These are phyloP conservation scores for Ogataea glucozyma DNA, from an alignment of 805 yeast genomes.

Conservation along the genomic window DNA sequence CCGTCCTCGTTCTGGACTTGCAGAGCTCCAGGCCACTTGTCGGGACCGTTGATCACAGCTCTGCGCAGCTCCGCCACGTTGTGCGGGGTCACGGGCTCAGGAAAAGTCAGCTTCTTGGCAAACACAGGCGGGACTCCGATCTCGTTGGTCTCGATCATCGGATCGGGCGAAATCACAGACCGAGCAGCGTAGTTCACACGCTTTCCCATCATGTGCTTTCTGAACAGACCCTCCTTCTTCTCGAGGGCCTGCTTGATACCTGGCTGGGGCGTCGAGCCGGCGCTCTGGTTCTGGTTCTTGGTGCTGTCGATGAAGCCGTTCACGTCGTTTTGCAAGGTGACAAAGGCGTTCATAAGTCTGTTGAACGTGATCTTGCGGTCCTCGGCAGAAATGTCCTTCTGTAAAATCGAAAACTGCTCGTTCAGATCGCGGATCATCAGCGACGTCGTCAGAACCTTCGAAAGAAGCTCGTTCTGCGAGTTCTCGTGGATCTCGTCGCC, in stretches of 20 bases:
- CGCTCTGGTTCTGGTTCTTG: constrained; percentile 71
- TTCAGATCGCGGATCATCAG: constrained; percentile 84
- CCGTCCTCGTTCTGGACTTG: constrained; percentile 97
- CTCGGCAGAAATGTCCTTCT: constrained; percentile 61
- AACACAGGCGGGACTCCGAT: constrained; percentile 99
- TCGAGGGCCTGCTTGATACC: constrained; percentile 98
- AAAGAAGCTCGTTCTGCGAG: constrained; percentile 83
- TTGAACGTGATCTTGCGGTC: constrained; percentile 79
- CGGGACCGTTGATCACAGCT: constrained; percentile 97
- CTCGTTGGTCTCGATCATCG: constrained; percentile 95
- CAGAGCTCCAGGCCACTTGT: constrained; percentile 97
- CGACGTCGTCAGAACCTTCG: constrained; percentile 78
- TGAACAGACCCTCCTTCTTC: constrained; percentile 96
- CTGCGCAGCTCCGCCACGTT: constrained; percentile 88
- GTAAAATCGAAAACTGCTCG: constrained; percentile 71
- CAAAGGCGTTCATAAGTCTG: constrained; percentile 93
- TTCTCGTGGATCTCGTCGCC: constrained; percentile 97
- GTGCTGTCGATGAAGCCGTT: constrained; percentile 92
- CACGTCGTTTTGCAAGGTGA: constrained; percentile 91
- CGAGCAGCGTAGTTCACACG: constrained; percentile 99
- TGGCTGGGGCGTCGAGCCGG: constrained; percentile 73
- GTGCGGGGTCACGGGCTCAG: constrained; percentile 95
- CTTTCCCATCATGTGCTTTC: constrained; percentile 99
- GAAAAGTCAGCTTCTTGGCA: constrained; percentile 92
- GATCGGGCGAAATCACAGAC: constrained; percentile 98